phyloP scores from a whole-genome alignment of 2,329 filamentous ascomycete genomes.

The Ophiostoma ips region DNA sequence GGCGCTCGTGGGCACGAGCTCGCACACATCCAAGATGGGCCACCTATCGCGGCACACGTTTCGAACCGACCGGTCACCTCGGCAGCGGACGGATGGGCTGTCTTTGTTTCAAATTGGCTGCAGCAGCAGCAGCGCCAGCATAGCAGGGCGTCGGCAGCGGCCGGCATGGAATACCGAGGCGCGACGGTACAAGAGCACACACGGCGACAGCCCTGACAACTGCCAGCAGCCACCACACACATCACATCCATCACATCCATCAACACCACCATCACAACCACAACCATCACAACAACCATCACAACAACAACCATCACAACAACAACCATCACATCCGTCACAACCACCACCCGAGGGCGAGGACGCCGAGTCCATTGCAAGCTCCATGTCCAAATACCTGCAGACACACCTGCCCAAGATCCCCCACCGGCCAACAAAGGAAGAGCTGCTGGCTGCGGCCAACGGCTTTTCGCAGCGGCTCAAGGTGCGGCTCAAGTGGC shows the following conservation, averaged over 20 bases:
- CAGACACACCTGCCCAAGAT: constrained; percentile 49
- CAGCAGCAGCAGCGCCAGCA: too few relatives aligned
- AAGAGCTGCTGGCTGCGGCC: constrained; percentile 81
- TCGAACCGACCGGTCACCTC: constrained; percentile 9
- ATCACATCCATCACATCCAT: constrained; percentile 1
- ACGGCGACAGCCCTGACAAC: neutral
- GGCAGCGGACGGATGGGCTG: too few relatives aligned
- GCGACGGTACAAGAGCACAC: constrained; percentile 16
- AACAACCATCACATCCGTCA: neutral
- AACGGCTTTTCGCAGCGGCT: constrained; percentile 86
- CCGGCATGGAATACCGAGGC: constrained; percentile 14
- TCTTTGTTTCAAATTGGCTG: neutral
- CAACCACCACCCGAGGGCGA: neutral
- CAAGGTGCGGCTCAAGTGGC: constrained; percentile 92
- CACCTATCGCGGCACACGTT: constrained; percentile 26
- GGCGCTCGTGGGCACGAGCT: constrained; percentile 16
- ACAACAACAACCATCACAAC: neutral
- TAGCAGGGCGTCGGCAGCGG: too few relatives aligned
- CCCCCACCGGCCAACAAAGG: constrained; percentile 81
- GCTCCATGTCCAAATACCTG: constrained; percentile 45
- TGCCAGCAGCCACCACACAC: constrained; percentile 3
- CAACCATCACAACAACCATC: neutral
- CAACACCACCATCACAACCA: neutral
- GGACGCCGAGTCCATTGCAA: constrained; percentile 29
- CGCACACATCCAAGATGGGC: constrained; percentile 19